phyloP scores from a whole-genome alignment of 139 green algal genomes.

The Chlamydomonas applanata region DNA sequence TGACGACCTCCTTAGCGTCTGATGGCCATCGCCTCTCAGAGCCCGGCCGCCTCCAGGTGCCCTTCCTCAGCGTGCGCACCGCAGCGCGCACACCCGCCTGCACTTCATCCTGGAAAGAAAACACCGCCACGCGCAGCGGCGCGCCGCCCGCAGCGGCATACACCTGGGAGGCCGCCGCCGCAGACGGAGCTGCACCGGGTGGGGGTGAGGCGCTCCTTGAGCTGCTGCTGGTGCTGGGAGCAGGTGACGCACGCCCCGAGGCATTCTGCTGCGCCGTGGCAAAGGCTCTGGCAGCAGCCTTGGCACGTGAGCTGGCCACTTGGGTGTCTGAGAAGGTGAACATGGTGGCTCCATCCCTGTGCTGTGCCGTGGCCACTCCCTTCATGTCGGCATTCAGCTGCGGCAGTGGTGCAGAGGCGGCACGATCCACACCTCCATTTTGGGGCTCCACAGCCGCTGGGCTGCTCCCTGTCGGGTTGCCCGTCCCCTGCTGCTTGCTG shows the following conservation, averaged over 20 bases:
- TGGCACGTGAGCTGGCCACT: neutral
- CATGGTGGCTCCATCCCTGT: too few species aligned
- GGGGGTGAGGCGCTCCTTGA: conserved; percentile 5
- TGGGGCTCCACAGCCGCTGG: too few species aligned
- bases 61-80: conserved; percentile 54
- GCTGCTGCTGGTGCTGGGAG: too few species aligned
- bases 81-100: conserved; percentile 42
- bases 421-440: too few species aligned
- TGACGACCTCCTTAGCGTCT: conserved; percentile 44
- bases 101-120: conserved; percentile 74
- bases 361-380: too few species aligned
- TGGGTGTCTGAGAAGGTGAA: neutral
- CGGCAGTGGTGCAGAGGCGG: too few species aligned
- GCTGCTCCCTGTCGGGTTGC: too few species aligned
- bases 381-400: too few species aligned
- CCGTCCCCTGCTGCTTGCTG: too few species aligned
- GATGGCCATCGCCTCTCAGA: neutral
- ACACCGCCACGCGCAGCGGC: conserved; percentile 37
- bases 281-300: neutral
- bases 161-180: neutral
- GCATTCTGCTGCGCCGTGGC: too few species aligned
- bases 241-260: too few species aligned
- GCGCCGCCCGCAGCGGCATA: neutral
- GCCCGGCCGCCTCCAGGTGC: conserved; percentile 31
- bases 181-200: neutral